Evolutionary conservation across 768 basidiomycete species (phyloP), one percentile per base, ranked within the genome.

Genomic region (Gelatoporia subvermispora): DNA sequence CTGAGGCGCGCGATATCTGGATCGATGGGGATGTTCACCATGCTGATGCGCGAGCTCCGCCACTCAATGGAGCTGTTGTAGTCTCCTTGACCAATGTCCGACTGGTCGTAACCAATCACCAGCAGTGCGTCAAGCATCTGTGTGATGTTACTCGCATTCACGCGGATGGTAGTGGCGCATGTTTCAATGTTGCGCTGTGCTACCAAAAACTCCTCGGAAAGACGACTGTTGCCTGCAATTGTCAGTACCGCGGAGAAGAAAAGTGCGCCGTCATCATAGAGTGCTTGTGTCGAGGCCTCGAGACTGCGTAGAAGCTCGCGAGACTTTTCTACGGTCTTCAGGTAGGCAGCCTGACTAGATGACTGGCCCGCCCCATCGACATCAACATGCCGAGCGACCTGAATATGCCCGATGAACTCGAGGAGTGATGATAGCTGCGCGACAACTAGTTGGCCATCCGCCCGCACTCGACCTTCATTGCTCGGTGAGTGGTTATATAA

Each of bases 361-460:
- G 71, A 60, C 15, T 55, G 51, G 9, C 68, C 70, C 1, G 72
- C 67, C 15, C 85, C 86, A 55, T 92, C 88, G 49, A 93, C 79
- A 61, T 93, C 93, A 51, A 94, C 81, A 62, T 84, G 81, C 24
- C 81, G 78, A 17, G 89, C 89, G 45, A 94, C 66, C 63, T 93
- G 84, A 51, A 93, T 75, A 53, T 89, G 82, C 20, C 79, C 76
- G 34, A 84, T 73, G 42, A 78, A 74, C 10, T 68, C 61, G 23
- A 92, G 67, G 49, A 88, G 79, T 2, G 73, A 63, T 2, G 82
- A 76, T 25, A 91, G 65, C 44, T 78, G 72, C 0, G 76, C 70
- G 25, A 88, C 64, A 24, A 80, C 68, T 41, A 71, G 75, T 62
- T 73, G 78, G 16, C 79, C 76, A 37, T 68, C 60, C 10, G 51